phyloP scores from a whole-genome alignment of 129 eudicot genomes.

The Flaveria ramosissima region DNA sequence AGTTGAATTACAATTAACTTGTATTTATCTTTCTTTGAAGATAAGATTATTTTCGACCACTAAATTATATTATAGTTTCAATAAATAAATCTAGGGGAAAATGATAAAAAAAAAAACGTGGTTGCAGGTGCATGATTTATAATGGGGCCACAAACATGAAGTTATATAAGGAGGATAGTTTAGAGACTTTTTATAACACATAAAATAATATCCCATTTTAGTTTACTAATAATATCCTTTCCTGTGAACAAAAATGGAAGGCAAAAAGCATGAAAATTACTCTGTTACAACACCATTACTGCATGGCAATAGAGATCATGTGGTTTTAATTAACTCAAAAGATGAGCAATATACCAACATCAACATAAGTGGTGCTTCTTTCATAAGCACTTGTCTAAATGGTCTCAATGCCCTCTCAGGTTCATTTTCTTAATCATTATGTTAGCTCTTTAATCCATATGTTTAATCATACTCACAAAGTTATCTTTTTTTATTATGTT shows the following conservation, averaged over 20 bases:
- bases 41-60: not conserved
- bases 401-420: conserved; percentile 87
- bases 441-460: not conserved
- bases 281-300: conserved; percentile 36
- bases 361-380: conserved; percentile 47
- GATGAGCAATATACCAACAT: conserved; percentile 19
- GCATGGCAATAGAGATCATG: conserved; percentile 19
- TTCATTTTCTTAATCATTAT: not conserved
- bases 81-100: not conserved
- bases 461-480: not conserved
- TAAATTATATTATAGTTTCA: not conserved
- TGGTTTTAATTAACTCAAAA: conserved; percentile 6
- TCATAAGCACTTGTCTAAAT: conserved; percentile 71
- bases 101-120: not conserved
- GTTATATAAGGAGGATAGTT: conserved; percentile 13
- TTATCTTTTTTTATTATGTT: not conserved
- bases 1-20: not conserved
- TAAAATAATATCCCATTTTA: not conserved
- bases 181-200: not conserved
- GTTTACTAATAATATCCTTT: not conserved
- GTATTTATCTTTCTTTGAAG: not conserved
- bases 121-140: not conserved
- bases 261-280: conserved; percentile 33
- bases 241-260: conserved; percentile 19
- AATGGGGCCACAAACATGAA: not conserved